Evolutionary conservation across 2,329 filamentous ascomycete species (phyloP), one percentile per base, ranked within the genome.

Genomic region (Fusarium tjaetaba): DNA sequence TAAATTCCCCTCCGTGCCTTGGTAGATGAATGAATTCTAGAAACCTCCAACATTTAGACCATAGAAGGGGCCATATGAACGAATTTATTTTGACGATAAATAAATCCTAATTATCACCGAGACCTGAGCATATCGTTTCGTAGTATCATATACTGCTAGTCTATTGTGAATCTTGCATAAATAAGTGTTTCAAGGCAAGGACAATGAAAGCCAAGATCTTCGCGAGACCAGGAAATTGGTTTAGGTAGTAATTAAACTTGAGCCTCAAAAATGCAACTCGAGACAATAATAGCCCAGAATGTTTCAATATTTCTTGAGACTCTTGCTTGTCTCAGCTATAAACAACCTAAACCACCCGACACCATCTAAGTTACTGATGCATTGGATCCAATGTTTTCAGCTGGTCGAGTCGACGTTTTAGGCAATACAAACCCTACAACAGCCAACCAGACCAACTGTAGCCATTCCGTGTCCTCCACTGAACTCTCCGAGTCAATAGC

Each of bases 11-110:
- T 66, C 62, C 68, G 51, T 67, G 20, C 26, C 11, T 43, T 10
- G 3, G 22, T 26, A 72, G 41, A 55, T 71, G 51, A 60, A 65
- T 74, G 51, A 61, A 69, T 74, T 72, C 49, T 66, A 70, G 60
- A 70, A 70, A 41, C 51, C 59, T 65, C 65, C 22, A 46, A 56
- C 13, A 11, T 41, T 6, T 26, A n/a, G 7, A 4, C 20, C 38
- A 30, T 26, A 26, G 11, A 71, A 30, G n/a, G 36, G 26, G 46
- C 22, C 20, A 60, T 46, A 34, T 5, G 16, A 32, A 11, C 30
- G 22, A 34, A 34, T 36, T 32, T 11, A 30, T 28, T 56, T 22
- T 34, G 15, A 24, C 7, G 48, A 20, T 34, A 8, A 20, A 20
- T 34, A 15, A 51, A 34, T 34, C 7, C 22, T 10, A 10, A 24